phyloP scores from a whole-genome alignment of 352 stramenopile species.

The Phytophthora melonis region DNA sequence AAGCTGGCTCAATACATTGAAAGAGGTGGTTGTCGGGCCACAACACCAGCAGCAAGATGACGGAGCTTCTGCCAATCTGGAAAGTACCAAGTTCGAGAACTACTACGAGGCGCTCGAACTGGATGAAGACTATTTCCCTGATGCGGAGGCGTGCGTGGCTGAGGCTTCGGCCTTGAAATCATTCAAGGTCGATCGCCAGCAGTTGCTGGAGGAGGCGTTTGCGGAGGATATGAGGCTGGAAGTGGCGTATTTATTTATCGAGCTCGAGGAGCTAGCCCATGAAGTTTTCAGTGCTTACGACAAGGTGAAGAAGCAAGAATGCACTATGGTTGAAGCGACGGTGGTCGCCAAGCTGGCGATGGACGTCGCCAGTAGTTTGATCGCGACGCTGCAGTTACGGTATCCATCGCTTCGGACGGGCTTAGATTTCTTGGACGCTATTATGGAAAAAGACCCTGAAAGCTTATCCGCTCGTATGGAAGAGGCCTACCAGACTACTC shows the following conservation, averaged over 20 bases:
- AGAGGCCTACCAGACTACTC: neutral
- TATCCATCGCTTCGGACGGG: constrained; percentile 28
- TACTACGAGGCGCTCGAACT: constrained; percentile 27
- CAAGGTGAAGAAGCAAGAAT: constrained; percentile 37
- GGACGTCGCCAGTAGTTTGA: constrained; percentile 15
- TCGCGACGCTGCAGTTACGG: constrained; percentile 30
- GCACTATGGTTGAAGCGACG: constrained; percentile 44
- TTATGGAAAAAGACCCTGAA: neutral
- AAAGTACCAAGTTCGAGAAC: constrained; percentile 18
- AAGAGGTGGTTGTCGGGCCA: neutral
- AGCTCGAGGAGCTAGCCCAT: constrained; percentile 34
- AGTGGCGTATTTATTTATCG: constrained; percentile 33
- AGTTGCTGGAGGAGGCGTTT: constrained; percentile 35
- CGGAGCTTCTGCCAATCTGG: neutral
- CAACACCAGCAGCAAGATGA: neutral
- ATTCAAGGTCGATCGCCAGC: constrained; percentile 3
- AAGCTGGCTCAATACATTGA: constrained; percentile 2
- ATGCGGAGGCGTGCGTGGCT: neutral
- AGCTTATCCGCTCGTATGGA: neutral
- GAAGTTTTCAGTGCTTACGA: constrained; percentile 27
- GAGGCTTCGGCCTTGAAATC: neutral
- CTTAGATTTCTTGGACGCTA: neutral
- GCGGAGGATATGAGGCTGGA: constrained; percentile 35
- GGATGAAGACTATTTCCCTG: constrained; percentile 14
- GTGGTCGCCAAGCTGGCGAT: constrained; percentile 39